Conservation (phyloP, 345 rosid genomes). For the Eucalyptus erythrocorys region DNA sequence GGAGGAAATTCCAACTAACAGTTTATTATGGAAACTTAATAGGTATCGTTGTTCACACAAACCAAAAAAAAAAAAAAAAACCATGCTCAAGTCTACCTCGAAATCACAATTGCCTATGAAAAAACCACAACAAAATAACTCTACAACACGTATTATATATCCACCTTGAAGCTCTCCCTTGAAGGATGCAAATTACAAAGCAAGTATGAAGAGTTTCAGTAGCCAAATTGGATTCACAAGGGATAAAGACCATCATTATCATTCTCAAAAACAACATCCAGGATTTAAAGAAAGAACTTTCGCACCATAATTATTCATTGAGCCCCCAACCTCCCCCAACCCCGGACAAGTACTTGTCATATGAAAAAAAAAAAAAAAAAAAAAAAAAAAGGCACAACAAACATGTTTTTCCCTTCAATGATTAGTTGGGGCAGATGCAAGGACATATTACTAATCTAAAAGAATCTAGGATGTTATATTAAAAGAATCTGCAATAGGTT, state of each 20-base stretch:
- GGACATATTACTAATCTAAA: not conserved
- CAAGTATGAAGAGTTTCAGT: not conserved
- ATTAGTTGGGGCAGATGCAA: not conserved
- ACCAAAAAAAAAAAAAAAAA: not conserved
- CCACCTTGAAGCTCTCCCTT: not conserved
- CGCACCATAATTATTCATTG: not conserved
- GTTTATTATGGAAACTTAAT: not conserved
- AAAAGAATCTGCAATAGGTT: not conserved
- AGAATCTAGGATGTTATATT: not conserved
- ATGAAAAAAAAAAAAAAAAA: too few species aligned
- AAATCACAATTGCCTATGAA: not conserved
- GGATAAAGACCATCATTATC: not conserved
- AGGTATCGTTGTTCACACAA: not conserved
- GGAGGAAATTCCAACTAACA: not conserved
- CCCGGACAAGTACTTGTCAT: not conserved
- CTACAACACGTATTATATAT: not conserved
- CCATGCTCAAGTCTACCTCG: not conserved
- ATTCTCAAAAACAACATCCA: not conserved
- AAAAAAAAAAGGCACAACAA: not conserved
- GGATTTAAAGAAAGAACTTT: not conserved
- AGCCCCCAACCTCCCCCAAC: not conserved
- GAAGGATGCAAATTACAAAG: not conserved
- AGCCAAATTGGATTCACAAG: not conserved
- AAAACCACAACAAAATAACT: not conserved
- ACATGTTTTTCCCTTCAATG: not conserved